Evolutionary conservation across 2,329 filamentous ascomycete genomes (phyloP), one percentile per base, ranked within the genome.

Genomic region (Talaromyces atroroseus): DNA sequence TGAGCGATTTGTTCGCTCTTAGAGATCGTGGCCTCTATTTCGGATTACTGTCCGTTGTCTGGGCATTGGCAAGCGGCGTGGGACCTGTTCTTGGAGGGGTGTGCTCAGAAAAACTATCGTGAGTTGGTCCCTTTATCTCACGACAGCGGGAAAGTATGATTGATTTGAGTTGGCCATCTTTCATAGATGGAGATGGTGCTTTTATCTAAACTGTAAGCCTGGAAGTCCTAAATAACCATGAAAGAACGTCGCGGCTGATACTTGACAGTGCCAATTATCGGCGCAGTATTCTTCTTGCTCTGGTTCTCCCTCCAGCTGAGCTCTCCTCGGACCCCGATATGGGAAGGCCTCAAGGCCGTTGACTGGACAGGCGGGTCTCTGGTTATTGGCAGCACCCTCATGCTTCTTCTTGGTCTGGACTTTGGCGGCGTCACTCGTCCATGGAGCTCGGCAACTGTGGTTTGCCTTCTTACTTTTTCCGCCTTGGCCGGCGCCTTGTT

Each of bases 351-450:
- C 32, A 80, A 79, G 61, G 78, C 80, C 3, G 80, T 84, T 54
- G 81, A 84, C 66, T 84, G 81, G 81, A 62, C 81, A 18, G 81
- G 82, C 16, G 77, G 77, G 1, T 61, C 82, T 21, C 72, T 76
- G 23, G 81, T 92, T 66, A 80, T 90, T 18, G 86, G 85, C 48
- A 88, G 86, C n/a, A 89, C 87, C 0, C 76, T 92, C 29, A 90
- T 92, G 87, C 76, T 92, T 57, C 81, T 94, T 5, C 81, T 95
- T 20, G 90, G 88, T 0, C 81, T 95, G 16, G 86, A 92, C 65
- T 88, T 90, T 60, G 90, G 89, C 50, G 89, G 88, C 50, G 82
- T 89, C 38, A 77, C 78, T 5, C 81, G 81, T 60, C 85, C 89
- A 1, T 92, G 89, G 89, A 71, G 74, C 49, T 89, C 86, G 0